phyloP scores from a whole-genome alignment of 75 land plant genomes.

The Cryptomeria japonica region DNA sequence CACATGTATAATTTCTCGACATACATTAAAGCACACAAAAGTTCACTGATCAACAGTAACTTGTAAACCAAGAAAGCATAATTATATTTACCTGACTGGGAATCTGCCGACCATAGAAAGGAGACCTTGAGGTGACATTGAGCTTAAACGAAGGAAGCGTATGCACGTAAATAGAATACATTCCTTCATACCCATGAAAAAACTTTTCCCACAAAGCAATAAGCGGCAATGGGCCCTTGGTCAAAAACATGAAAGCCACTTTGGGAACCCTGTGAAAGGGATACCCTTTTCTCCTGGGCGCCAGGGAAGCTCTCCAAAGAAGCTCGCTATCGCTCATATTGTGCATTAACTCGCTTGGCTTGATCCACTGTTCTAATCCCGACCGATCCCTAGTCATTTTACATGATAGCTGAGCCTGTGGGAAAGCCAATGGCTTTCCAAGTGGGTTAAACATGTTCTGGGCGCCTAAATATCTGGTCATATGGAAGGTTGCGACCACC shows the following conservation, averaged over 20 bases:
- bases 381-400: background rate
- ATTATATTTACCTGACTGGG: slow-evolving; percentile 61
- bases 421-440: background rate
- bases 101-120: slow-evolving; percentile 58
- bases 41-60: background rate
- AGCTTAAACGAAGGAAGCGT: slow-evolving; percentile 49
- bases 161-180: slow-evolving; percentile 66
- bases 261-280: slow-evolving; percentile 50
- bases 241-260: slow-evolving; percentile 76
- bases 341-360: slow-evolving; percentile 28
- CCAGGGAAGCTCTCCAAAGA: slow-evolving; percentile 58
- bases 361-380: slow-evolving; percentile 1
- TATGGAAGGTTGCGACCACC: slow-evolving; percentile 1
- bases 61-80: background rate
- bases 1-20: background rate
- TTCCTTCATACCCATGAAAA: slow-evolving; percentile 48
- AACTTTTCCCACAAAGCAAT: slow-evolving; percentile 71
- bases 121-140: slow-evolving; percentile 24
- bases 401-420: background rate
- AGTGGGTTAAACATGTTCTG: background rate
- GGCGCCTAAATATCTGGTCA: background rate
- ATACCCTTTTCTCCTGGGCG: slow-evolving; percentile 29
- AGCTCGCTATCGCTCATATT: slow-evolving; percentile 47
- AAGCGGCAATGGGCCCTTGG: slow-evolving; percentile 72
- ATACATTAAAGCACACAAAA: background rate